These are phyloP conservation scores for Thielaviopsis populi DNA, from an alignment of 2,329 filamentous ascomycete genomes.

Conservation along the genomic window DNA sequence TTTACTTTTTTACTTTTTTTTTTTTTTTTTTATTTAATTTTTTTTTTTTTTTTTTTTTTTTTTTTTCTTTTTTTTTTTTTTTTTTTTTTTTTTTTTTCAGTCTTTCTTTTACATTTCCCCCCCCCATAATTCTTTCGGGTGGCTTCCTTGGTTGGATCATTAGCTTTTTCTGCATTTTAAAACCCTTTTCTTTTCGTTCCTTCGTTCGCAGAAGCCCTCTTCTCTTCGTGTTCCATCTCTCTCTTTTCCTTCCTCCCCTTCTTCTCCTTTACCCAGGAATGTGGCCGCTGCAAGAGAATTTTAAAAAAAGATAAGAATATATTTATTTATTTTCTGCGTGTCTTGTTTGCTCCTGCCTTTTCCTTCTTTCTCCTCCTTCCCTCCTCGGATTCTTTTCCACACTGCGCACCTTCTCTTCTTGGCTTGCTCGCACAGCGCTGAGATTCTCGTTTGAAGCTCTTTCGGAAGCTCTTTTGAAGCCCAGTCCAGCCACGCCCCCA, in stretches of 20 bases:
- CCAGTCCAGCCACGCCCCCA: conserved; percentile 4
- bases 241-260: conserved; percentile 2
- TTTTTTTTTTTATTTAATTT: neutral
- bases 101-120: neutral
- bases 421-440: neutral
- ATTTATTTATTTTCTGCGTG: conserved; percentile 6
- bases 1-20: neutral
- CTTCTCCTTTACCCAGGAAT: conserved; percentile 6
- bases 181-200: conserved; percentile 1
- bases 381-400: neutral
- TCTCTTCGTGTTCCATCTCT: conserved; percentile 1
- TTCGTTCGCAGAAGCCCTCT: neutral
- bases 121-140: neutral
- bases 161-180: conserved; percentile 12
- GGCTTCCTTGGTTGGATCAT: conserved; percentile 15
- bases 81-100: neutral
- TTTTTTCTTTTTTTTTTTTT: neutral
- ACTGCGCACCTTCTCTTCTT: neutral
- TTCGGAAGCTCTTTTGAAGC: neutral
- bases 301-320: neutral
- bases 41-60: neutral
- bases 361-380: conserved; percentile 5
- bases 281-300: neutral
- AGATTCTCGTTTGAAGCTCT: neutral
- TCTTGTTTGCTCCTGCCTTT: conserved; percentile 11